Evolutionary conservation across 2,329 filamentous ascomycete genomes (phyloP), one percentile per base, ranked within the genome.

Genomic region (Rhinocladiella similis): DNA sequence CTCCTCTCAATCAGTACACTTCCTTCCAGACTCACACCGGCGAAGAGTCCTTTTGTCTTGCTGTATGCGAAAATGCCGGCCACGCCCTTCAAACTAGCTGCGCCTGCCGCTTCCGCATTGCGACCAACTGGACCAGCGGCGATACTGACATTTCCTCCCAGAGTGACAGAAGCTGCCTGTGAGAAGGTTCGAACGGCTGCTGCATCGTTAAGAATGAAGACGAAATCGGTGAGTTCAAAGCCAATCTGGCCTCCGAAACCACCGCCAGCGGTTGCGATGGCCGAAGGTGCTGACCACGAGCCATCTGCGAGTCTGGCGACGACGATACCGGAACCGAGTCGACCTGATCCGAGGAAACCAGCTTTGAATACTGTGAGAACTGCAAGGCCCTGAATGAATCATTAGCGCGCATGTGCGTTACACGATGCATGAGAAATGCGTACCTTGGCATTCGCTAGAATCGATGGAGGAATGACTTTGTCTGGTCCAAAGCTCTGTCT

Each of bases 31-130:
- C 90, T 95, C 47, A 99, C 92, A 69, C 94, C 94, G 4, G 94
- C 94, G 67, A 99, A 99, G 29, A 99, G 78, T 18, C 94, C 94
- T 78, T 97, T 97, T 12, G 94, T 99, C 77, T 97, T 97, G 72
- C 89, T 94, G 80, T 99, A 99, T 68, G 90, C 90, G 79, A 99
- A 99, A 48, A 99, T 87, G 51, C 90, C 94, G 0, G 92, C 89
- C 7, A 97, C 88, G 61, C 91, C 87, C 77, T 86, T 93, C 62
- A 96, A 80, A 65, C 90, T 96, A 6, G 94, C 94, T 13, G 92
- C 93, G 62, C 94, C 94, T 35, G 94, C 93, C 12, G 94, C 94
- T 74, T 99, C 94, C 45, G 93, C 94, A 73, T 97, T 97, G 67
- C 94, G 84, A 53, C 94, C 94, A 22, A 99, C 84, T 0, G 94